Base-by-base conservation (phyloP, 164 flowering plant species). In the Kalanchoe fedtschenkoi region DNA sequence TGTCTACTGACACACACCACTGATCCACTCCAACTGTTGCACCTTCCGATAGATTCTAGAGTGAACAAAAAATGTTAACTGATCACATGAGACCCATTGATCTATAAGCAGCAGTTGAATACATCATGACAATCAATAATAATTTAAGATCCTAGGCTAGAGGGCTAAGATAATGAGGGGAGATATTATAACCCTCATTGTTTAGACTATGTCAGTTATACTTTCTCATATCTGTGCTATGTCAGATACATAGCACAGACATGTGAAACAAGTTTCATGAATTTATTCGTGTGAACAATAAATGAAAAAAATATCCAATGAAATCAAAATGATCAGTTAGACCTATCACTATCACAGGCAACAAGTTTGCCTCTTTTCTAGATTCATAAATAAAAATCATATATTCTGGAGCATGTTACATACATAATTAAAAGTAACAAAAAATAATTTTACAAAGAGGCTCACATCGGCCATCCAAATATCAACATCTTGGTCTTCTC, bases 381-480 rank as follows among this genome's bases (percentile, higher is more conserved):
- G 21, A 43, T 21, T 4, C 7, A 43, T 43, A 2, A 6, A n/a
- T n/a, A 6, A 43, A 4, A 46, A 47, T 22, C 53, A 17, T 19
- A 46, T 46, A 1, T 5, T 17, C 5, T 7, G 53, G 4, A 32
- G 32, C 5, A n/a, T 10, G 21, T 6, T 16, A 57, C 24, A 16
- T 57, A n/a, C 6, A 57, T 15, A 19, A 28, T 22, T 29, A 2
- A 15, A 34, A 5, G 34, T 10, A 34, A 58, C 6, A 14, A 33
- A 21, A n/a, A 34, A 57, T n/a, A n/a, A n/a, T n/a, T 33, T 58
- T n/a, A 58, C 8, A n/a, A 21, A 8, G 26, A 16, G 33, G 73
- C 90, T 78, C 73, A 92, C 97, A 70, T 87, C 87, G 42, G 96
- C 77, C 80, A 89, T 84, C 97, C 99, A 95, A 47, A 33, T 71